Conservation (phyloP, 108 stramenopile genomes). For the Cyclotella sp. region DNA sequence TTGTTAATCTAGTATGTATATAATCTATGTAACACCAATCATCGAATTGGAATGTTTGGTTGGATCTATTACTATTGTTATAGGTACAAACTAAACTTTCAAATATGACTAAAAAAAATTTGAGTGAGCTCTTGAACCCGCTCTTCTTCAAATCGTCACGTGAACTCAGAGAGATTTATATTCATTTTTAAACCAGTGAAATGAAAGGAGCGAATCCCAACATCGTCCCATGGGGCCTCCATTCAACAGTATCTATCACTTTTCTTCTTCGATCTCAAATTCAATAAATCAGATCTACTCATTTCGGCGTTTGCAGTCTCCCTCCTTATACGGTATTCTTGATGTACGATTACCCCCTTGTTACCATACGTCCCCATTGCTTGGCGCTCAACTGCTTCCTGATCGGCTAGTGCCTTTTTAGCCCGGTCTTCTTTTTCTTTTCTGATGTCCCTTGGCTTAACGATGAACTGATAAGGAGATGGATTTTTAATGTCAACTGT, state of each 20-base stretch:
- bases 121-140: too few species aligned
- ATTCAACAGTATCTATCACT: conserved; percentile 82
- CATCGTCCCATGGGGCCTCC: neutral
- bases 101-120: too few species aligned
- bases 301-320: conserved; percentile 49
- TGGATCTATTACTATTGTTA: too few species aligned
- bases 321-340: conserved; percentile 78
- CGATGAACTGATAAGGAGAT: conserved; percentile 60
- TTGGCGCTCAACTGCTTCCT: conserved; percentile 57
- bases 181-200: too few species aligned
- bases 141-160: too few species aligned
- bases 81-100: too few species aligned
- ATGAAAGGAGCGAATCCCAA: neutral
- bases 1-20: too few species aligned
- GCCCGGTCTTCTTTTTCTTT: conserved; percentile 48
- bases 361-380: conserved; percentile 73
- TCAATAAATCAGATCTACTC: conserved; percentile 68
- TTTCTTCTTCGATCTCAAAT: conserved; percentile 75
- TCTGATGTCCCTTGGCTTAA: conserved; percentile 63
- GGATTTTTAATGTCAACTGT: conserved; percentile 58
- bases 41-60: too few species aligned
- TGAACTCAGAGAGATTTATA: too few species aligned
- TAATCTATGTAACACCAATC: too few species aligned
- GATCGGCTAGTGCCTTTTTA: conserved; percentile 37
- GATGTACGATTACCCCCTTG: conserved; percentile 67